These are phyloP conservation scores for Nemania sp. DNA, from an alignment of 2,329 filamentous ascomycete species.

Conservation along the genomic window DNA sequence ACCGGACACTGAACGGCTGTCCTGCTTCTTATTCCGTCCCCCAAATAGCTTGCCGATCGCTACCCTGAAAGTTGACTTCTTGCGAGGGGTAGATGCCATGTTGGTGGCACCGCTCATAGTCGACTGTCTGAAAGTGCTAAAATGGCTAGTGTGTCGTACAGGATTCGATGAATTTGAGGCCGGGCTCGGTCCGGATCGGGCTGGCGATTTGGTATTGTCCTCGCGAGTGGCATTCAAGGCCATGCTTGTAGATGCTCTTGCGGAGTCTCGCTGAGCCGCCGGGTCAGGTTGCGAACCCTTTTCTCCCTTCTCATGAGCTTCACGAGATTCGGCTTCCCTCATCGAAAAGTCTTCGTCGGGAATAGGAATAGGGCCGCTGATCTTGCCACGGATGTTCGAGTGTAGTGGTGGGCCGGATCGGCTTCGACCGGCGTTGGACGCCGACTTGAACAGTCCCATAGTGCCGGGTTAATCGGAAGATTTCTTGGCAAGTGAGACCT, in stretches of 20 bases:
- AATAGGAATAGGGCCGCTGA: conserved; percentile 65
- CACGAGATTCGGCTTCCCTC: conserved; percentile 46
- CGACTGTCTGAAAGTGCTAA: conserved; percentile 52
- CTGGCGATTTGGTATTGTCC: conserved; percentile 30
- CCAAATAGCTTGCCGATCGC: conserved; percentile 63
- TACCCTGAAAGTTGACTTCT: conserved; percentile 60
- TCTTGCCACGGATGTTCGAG: conserved; percentile 59
- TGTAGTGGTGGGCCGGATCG: conserved; percentile 41
- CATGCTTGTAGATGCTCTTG: conserved; percentile 26
- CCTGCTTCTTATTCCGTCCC: conserved; percentile 54
- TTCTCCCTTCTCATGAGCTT: conserved; percentile 40
- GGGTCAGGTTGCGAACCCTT: conserved; percentile 28
- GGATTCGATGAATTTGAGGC: conserved; percentile 36
- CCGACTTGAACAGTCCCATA: conserved; percentile 52
- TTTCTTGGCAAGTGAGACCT: conserved; percentile 17
- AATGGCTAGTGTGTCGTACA: conserved; percentile 42
- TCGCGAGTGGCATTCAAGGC: conserved; percentile 27
- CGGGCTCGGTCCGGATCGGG: conserved; percentile 34
- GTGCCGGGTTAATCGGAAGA: conserved; percentile 12
- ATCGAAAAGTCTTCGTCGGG: conserved; percentile 61
- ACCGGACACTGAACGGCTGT: conserved; percentile 38
- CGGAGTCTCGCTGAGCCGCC: conserved; percentile 28
- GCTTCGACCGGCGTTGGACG: conserved; percentile 44
- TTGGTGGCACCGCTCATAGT: conserved; percentile 49
- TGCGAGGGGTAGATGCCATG: conserved; percentile 50